A percentile compares a stretch with the other conserved stretches of the same genome.
These are phyloP conservation scores for Fusarium brevicatenulatum DNA, from an alignment of 2,329 filamentous ascomycete genomes.

Conservation along the genomic window DNA sequence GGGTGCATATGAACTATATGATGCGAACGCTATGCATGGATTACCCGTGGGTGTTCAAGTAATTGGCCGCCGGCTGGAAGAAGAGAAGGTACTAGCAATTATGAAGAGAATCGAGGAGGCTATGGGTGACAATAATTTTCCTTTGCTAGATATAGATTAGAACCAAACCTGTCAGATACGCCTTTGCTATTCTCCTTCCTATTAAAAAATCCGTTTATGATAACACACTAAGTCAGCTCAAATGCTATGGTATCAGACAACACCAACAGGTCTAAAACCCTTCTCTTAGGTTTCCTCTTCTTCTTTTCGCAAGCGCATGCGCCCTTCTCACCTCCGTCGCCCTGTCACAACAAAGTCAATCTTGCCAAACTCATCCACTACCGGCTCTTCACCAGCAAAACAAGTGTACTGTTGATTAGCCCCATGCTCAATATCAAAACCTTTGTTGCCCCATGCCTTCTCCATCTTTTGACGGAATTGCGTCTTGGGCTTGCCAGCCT, in stretches of 20 bases:
- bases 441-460: slow-evolving; percentile 40
- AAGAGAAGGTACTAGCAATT: slow-evolving; percentile 85
- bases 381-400: slow-evolving; percentile 6
- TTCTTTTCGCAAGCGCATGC: neutral
- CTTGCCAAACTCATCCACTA: slow-evolving; percentile 38
- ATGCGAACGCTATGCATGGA: slow-evolving; percentile 84
- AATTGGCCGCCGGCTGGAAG: slow-evolving; percentile 80
- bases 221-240: neutral
- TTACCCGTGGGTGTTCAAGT: slow-evolving; percentile 88
- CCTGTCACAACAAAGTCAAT: slow-evolving; percentile 12
- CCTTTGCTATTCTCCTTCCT: neutral
- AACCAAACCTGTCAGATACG: neutral
- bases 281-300: neutral
- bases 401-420: slow-evolving; percentile 15
- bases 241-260: neutral
- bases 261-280: neutral
- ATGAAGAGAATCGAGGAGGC: slow-evolving; percentile 85
- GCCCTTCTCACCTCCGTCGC: neutral
- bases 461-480: slow-evolving; percentile 65
- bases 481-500: slow-evolving; percentile 61
- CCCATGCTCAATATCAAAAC: slow-evolving; percentile 40
- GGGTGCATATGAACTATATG: slow-evolving; percentile 88
- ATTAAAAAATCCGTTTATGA: neutral
- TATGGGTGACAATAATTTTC: slow-evolving; percentile 67
- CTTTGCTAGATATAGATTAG: slow-evolving; percentile 60